Percentiles rank a stretch among this genome's conserved stretches.
Evolutionary conservation across 1,139 yeast species (phyloP).

Genomic region (Zygosaccharomyces pseudobailii): DNA sequence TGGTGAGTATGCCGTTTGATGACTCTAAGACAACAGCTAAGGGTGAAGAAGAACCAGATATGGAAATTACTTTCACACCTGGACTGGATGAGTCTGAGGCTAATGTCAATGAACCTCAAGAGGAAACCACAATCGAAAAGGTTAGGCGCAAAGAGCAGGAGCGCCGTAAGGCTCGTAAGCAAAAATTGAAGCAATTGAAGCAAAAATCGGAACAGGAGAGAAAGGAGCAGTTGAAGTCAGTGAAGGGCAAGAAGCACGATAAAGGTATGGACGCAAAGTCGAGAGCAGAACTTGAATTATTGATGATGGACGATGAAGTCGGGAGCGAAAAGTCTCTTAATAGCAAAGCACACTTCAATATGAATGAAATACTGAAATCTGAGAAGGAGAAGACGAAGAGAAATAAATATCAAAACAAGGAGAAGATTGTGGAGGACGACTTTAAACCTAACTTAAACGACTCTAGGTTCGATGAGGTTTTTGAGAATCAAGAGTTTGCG

Average conservation of each 20-base stretch:
- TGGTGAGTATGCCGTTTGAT: conserved; percentile 49
- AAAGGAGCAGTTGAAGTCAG: conserved; percentile 31
- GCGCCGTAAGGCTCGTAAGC: conserved; percentile 77
- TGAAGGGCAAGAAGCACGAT: conserved; percentile 22
- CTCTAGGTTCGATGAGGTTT: conserved; percentile 82
- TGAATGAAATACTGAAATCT: conserved; percentile 72
- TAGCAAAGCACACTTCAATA: conserved; percentile 57
- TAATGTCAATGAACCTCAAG: conserved; percentile 40
- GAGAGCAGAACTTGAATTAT: conserved; percentile 67
- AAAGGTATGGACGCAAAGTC: conserved; percentile 38
- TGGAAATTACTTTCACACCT: conserved; percentile 95
- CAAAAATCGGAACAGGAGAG: conserved; percentile 42
- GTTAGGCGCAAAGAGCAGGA: conserved; percentile 88
- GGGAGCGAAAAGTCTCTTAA: conserved; percentile 39
- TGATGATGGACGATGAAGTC: conserved; percentile 66
- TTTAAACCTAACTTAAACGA: conserved; percentile 69
- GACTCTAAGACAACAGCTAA: conserved; percentile 33
- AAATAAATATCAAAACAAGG: conserved; percentile 50
- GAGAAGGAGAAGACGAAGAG: conserved; percentile 54
- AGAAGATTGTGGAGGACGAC: conserved; percentile 52
- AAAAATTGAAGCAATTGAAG: conserved; percentile 57
- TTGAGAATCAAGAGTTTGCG: conserved; percentile 85
- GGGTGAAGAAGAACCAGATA: conserved; percentile 69
- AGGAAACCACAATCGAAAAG: conserved; percentile 76
- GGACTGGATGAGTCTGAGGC: conserved; percentile 54